Evolutionary conservation across 2,329 filamentous ascomycete genomes (phyloP).

Genomic region (Penicillium sp.): DNA sequence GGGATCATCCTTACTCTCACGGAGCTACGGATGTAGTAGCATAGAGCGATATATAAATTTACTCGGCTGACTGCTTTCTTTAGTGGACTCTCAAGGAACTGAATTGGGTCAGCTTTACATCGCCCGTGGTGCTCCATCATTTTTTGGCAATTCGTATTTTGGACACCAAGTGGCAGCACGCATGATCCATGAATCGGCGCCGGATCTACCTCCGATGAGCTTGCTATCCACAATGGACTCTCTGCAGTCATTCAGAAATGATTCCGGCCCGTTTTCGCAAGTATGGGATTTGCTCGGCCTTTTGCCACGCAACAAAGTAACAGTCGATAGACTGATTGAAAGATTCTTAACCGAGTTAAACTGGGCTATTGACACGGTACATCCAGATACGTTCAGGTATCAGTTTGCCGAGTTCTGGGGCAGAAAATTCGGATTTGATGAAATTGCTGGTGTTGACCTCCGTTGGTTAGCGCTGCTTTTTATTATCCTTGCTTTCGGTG

Average conservation of each 20-base stretch:
- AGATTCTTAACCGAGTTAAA: conserved; percentile 44
- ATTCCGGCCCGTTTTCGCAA: conserved; percentile 39
- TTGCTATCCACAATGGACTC: conserved; percentile 24
- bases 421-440: conserved; percentile 45
- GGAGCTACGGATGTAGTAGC: neutral
- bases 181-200: conserved; percentile 36
- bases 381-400: conserved; percentile 37
- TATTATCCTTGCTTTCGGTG: conserved; percentile 47
- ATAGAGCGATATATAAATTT: neutral
- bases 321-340: conserved; percentile 41
- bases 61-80: neutral
- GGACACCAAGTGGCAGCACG: conserved; percentile 38
- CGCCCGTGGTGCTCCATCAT: conserved; percentile 35
- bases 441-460: conserved; percentile 46
- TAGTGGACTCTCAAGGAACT: conserved; percentile 13
- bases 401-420: conserved; percentile 47
- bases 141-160: conserved; percentile 39
- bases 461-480: conserved; percentile 50
- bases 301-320: conserved; percentile 43
- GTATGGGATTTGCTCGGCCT: conserved; percentile 49
- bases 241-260: conserved; percentile 28
- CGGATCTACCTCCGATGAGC: conserved; percentile 27
- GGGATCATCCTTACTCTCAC: neutral
- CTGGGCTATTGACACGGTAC: conserved; percentile 42
- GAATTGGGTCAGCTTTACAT: conserved; percentile 36